Evolutionary conservation across 441 rosid species (phyloP).

Genomic region (Gossypium gossypioides): DNA sequence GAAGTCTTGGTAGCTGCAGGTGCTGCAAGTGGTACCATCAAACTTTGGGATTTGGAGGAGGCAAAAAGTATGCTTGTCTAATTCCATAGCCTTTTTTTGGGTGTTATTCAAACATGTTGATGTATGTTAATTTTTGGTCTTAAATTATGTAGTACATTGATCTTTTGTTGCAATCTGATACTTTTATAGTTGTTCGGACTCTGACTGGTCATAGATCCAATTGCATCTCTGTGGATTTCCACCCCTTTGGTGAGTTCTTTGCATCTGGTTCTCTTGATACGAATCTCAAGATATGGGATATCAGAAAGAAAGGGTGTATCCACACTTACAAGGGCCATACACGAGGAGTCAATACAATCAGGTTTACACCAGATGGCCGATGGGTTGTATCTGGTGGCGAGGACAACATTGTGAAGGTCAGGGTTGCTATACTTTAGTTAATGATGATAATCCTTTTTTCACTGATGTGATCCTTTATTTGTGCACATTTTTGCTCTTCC

Average conservation of each 20-base stretch:
- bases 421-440: slow-evolving; percentile 15
- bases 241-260: slow-evolving; percentile 97
- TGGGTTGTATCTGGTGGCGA: slow-evolving; percentile 99
- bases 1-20: slow-evolving; percentile 95
- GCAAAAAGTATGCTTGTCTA: slow-evolving; percentile 65
- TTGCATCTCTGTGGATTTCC: slow-evolving; percentile 91
- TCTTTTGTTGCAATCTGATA: slow-evolving; percentile 18
- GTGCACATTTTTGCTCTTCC: background rate
- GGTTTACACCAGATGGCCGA: slow-evolving; percentile 98
- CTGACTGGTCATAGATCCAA: slow-evolving; percentile 95
- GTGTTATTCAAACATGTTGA: background rate
- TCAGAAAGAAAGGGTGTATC: slow-evolving; percentile 94
- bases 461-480: background rate
- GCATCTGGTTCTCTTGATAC: slow-evolving; percentile 96
- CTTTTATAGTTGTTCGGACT: slow-evolving; percentile 70
- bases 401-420: slow-evolving; percentile 89
- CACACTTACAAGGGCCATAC: slow-evolving; percentile 99
- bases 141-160: slow-evolving; percentile 6
- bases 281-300: slow-evolving; percentile 99
- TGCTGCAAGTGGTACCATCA: slow-evolving; percentile 94
- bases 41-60: slow-evolving; percentile 98
- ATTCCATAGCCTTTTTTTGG: background rate
- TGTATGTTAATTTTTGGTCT: background rate
- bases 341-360: slow-evolving; percentile 88
- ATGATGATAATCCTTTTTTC: background rate